phyloP scores from a whole-genome alignment of 352 stramenopile species.

The Phytophthora parvispora region DNA sequence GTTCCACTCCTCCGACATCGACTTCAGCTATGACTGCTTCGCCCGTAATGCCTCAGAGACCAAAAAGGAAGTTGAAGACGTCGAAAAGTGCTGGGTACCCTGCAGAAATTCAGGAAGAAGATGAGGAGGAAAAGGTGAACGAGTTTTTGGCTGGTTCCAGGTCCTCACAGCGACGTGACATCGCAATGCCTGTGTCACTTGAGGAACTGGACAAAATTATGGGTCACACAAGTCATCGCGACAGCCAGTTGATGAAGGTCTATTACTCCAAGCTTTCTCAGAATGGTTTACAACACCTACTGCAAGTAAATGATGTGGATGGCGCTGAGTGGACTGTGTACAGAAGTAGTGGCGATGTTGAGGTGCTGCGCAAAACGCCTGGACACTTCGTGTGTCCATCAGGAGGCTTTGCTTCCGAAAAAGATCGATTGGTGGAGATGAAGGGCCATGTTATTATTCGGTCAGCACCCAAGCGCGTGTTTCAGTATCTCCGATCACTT shows the following conservation, averaged over 20 bases:
- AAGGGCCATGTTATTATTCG: slow-evolving; percentile 68
- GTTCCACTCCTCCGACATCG: slow-evolving; percentile 27
- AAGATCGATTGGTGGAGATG: slow-evolving; percentile 79
- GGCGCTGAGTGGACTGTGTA: slow-evolving; percentile 62
- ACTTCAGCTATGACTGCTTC: slow-evolving; percentile 34
- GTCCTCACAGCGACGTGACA: slow-evolving; percentile 20
- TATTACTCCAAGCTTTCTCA: slow-evolving; percentile 79
- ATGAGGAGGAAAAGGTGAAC: slow-evolving; percentile 32
- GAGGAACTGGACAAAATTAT: slow-evolving; percentile 73
- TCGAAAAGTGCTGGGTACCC: slow-evolving; percentile 44
- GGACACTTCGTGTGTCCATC: slow-evolving; percentile 39
- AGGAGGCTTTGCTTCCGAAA: slow-evolving; percentile 35
- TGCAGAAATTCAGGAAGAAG: slow-evolving; percentile 43
- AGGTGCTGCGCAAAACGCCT: slow-evolving; percentile 54
- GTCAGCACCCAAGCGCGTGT: slow-evolving; percentile 56
- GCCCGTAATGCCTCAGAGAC: slow-evolving; percentile 23
- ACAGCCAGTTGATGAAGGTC: slow-evolving; percentile 79
- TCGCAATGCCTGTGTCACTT: slow-evolving; percentile 41
- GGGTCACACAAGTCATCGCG: slow-evolving; percentile 64
- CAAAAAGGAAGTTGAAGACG: slow-evolving; percentile 68
- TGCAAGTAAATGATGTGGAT: slow-evolving; percentile 48
- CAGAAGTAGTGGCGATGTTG: slow-evolving; percentile 33
- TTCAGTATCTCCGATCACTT: slow-evolving; percentile 70
- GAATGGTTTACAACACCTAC: slow-evolving; percentile 61
- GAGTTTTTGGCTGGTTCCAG: slow-evolving; percentile 24